Percentiles rank a stretch among this genome's conserved stretches.
These are phyloP conservation scores for Spiromastix sp. DNA, from an alignment of 2,329 filamentous ascomycete species.

Conservation along the genomic window DNA sequence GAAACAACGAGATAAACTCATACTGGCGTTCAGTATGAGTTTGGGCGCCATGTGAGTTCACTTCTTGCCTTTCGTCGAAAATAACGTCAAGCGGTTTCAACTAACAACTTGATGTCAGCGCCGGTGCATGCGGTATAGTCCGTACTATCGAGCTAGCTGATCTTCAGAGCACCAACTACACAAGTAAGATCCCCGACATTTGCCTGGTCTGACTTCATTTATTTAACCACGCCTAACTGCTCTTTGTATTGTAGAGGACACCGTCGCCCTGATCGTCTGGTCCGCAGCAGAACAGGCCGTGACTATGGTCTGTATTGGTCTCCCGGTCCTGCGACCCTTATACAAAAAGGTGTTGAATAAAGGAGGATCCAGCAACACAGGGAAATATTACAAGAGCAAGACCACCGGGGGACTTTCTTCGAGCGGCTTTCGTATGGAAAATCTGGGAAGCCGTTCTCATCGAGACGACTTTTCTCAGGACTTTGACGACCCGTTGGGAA, in stretches of 20 bases:
- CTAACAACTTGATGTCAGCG: not conserved
- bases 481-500: too few relatives aligned
- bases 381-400: not conserved
- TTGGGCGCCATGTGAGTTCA: conserved; percentile 21
- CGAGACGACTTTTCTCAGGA: too few relatives aligned
- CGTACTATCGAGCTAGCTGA: not conserved
- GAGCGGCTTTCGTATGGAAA: too few relatives aligned
- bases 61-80: not conserved
- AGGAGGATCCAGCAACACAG: not conserved
- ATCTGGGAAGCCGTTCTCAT: too few relatives aligned
- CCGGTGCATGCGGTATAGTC: not conserved
- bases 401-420: too few relatives aligned
- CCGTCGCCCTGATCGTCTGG: not conserved
- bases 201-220: not conserved
- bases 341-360: not conserved
- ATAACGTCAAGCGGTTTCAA: not conserved
- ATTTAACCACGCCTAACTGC: not conserved
- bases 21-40: conserved; percentile 27
- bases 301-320: not conserved
- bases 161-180: not conserved
- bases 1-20: conserved; percentile 27
- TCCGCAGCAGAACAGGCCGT: not conserved
- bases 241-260: not conserved
- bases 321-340: not conserved
- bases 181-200: not conserved